These are phyloP conservation scores for Andalucia godoyi DNA, from an alignment of 78 protist genomes.

Conservation along the genomic window DNA sequence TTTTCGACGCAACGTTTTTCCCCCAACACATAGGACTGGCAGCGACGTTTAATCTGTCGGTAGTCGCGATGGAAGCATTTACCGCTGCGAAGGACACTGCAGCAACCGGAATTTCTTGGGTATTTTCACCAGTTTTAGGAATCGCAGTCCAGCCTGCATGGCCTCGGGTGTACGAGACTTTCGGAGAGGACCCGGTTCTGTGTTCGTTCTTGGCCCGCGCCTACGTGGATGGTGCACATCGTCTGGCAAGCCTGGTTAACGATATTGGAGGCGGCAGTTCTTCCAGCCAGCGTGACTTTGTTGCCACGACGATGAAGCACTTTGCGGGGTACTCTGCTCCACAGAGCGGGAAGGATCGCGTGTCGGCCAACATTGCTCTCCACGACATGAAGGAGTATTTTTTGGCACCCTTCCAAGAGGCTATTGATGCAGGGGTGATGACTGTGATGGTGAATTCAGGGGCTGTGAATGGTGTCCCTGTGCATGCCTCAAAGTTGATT, in stretches of 20 bases:
- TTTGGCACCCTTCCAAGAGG: neutral
- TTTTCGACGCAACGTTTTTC: constrained; percentile 5
- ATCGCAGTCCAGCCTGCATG: constrained; percentile 7
- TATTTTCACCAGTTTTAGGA: neutral
- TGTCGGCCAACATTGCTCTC: neutral
- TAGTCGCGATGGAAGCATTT: neutral
- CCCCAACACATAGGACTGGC: neutral
- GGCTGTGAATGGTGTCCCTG: constrained; percentile 2
- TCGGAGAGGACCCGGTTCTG: neutral
- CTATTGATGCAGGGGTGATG: neutral
- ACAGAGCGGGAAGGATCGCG: neutral
- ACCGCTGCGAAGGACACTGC: neutral
- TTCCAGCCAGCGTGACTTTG: neutral
- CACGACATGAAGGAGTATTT: neutral
- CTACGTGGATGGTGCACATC: neutral
- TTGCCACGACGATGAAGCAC: constrained; percentile 8
- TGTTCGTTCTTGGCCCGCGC: neutral
- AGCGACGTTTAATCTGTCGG: neutral
- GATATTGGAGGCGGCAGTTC: neutral
- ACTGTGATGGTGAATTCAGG: neutral
- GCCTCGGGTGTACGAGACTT: constrained; percentile 13
- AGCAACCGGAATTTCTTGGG: neutral
- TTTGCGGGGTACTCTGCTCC: neutral
- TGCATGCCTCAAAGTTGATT: neutral
- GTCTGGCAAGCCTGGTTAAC: no score